A percentile compares a stretch with the other conserved stretches of the same genome.
These are phyloP conservation scores for Tuber indicum DNA, from an alignment of 495 filamentous ascomycete genomes.

Conservation along the genomic window DNA sequence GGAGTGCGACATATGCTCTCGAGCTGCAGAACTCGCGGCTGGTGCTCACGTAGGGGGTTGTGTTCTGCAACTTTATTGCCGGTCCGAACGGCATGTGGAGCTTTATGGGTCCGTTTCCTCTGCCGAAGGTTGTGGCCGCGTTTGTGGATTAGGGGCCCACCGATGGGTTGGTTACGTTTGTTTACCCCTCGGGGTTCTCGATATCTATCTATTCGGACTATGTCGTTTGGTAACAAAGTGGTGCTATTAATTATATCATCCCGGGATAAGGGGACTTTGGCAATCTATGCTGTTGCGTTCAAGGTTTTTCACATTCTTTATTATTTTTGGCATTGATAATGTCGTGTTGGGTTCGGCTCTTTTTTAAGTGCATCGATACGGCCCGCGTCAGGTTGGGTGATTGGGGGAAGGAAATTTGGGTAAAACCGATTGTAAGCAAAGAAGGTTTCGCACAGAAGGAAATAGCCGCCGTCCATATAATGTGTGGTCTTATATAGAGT, in stretches of 20 bases:
- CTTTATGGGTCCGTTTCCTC: slow-evolving; percentile 85
- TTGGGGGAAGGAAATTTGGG: too few species aligned
- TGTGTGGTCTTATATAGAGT: too few species aligned
- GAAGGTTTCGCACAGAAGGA: too few species aligned
- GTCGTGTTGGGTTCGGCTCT: too few species aligned
- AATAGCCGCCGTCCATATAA: too few species aligned
- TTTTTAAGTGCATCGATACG: too few species aligned
- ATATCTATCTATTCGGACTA: slow-evolving; percentile 13
- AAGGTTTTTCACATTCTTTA: slow-evolving; percentile 8
- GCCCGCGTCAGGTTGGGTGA: too few species aligned
- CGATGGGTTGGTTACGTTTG: slow-evolving; percentile 66
- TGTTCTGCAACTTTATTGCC: slow-evolving; percentile 93
- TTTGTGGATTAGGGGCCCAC: slow-evolving; percentile 92
- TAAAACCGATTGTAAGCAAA: too few species aligned
- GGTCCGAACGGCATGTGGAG: slow-evolving; percentile 84
- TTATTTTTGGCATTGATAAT: too few species aligned
- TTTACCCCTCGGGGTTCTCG: slow-evolving; percentile 5
- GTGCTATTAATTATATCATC: slow-evolving; percentile 72
- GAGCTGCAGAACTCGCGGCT: slow-evolving; percentile 78
- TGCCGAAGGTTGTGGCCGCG: slow-evolving; percentile 88
- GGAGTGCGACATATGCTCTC: slow-evolving; percentile 51
- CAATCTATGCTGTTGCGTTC: slow-evolving; percentile 92
- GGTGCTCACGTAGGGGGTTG: slow-evolving; percentile 86
- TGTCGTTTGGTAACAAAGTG: slow-evolving; percentile 9
- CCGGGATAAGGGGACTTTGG: slow-evolving; percentile 95